Evolutionary conservation across 768 basidiomycete species (phyloP).

Genomic region (Tricholomella constricta): DNA sequence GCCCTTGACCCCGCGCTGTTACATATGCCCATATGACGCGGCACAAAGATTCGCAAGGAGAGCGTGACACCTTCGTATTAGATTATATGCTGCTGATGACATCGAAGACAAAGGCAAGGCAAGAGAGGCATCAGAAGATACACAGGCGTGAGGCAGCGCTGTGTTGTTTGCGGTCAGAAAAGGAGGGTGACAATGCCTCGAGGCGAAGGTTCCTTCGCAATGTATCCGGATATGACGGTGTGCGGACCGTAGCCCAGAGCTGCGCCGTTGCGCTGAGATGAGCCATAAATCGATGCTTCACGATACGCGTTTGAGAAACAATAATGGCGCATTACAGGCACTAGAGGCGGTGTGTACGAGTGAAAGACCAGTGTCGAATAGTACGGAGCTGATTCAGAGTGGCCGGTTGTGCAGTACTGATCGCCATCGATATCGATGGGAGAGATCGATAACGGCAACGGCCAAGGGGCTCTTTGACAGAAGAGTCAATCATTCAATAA

Average conservation of each 20-base stretch:
- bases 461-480: background rate
- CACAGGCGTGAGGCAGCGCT: background rate
- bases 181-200: no score
- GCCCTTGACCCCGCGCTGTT: background rate
- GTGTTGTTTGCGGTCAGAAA: background rate
- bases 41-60: background rate
- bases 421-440: conserved; percentile 16
- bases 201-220: no score
- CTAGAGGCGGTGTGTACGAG: background rate
- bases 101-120: background rate
- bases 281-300: no score
- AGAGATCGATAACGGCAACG: conserved; percentile 19
- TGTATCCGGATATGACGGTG: no score
- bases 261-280: no score
- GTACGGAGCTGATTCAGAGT: background rate
- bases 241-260: no score
- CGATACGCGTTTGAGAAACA: no score
- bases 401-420: conserved; percentile 5
- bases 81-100: background rate
- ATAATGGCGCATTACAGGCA: no score
- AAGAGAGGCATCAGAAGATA: background rate
- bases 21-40: conserved; percentile 1
- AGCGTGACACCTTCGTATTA: background rate
- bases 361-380: no score
- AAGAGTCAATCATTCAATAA: background rate